Conservation (phyloP, 352 stramenopile species). For the Phytopythium chamaehyphon region DNA sequence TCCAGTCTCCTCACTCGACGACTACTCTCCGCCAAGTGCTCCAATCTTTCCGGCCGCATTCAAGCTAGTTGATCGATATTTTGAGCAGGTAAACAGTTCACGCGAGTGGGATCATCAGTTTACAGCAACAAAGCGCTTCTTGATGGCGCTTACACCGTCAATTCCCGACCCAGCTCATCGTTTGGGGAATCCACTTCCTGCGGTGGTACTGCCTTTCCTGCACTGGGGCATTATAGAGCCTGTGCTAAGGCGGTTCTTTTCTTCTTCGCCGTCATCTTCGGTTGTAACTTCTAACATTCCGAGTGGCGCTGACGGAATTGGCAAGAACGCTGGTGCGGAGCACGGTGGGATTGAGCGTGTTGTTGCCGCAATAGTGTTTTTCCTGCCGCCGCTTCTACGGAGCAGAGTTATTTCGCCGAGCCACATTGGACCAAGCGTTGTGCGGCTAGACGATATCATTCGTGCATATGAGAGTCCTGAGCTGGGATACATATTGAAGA, state of each 20-base stretch:
- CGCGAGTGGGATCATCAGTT: constrained; percentile 45
- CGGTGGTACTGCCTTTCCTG: constrained; percentile 26
- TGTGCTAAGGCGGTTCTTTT: constrained; percentile 52
- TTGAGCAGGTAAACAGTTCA: constrained; percentile 28
- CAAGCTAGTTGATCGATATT: constrained; percentile 40
- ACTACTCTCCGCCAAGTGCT: constrained; percentile 18
- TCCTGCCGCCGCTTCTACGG: constrained; percentile 38
- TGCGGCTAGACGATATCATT: constrained; percentile 44
- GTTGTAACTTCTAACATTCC: background rate
- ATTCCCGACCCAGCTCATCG: background rate
- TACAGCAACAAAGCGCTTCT: constrained; percentile 16
- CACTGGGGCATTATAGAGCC: constrained; percentile 47
- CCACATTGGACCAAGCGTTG: constrained; percentile 16
- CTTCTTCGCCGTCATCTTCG: constrained; percentile 15
- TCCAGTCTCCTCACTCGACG: background rate
- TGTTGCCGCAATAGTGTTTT: constrained; percentile 47
- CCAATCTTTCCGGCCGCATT: constrained; percentile 48
- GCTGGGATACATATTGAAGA: constrained; percentile 28
- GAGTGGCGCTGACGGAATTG: background rate
- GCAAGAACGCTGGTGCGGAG: constrained; percentile 20
- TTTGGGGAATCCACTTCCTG: background rate
- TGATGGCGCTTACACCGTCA: constrained; percentile 24
- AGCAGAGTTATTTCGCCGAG: constrained; percentile 15
- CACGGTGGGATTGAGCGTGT: constrained; percentile 39
- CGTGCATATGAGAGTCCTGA: constrained; percentile 55